Base-by-base conservation (phyloP, 2,329 filamentous ascomycete species). In the Chaetothyriales sp. region DNA sequence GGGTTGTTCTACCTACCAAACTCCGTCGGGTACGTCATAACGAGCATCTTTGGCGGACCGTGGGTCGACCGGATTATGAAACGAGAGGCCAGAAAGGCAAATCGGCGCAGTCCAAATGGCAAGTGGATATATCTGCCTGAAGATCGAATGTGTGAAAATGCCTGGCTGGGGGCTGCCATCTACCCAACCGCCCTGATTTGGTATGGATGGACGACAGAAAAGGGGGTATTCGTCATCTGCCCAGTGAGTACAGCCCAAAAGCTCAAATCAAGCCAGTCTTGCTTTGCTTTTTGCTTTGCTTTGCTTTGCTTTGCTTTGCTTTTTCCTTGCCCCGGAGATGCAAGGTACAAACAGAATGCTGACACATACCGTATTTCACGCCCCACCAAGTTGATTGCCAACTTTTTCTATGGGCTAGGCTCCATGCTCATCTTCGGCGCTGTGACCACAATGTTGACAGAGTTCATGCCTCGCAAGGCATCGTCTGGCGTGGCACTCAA, bases 61-160 rank as follows among this genome's bases (percentile, higher is more conserved):
- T 92, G 86, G 86, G 82, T 85, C 59, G 86, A 93, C 63, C 68
- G 66, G 18, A 90, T 92, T 65, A 92, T 92, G 86, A 73, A 77
- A 28, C 77, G 83, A 18, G 82, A 86, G 65, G 86, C 86, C 0
- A 70, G 69, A n/a, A 80, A 75, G 55, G 84, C 83, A 0, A 78
- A 78, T 10, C 73, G 84, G 20, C 83, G 86, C 57, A 39, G 32
- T 39, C 75, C 74, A 36, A 66, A 77, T 39, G 85, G 84, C 12
- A 76, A 74, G 52, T 70, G 86, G 18, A 68, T 86, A 8, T 83
- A 79, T 61, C 71, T 79, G 1, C 86, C 86, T 0, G 86, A 92
- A 66, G 86, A 93, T 64, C 77, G 86, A 10, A 85, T 92, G 78
- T 74, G 81, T 44, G 83, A 90, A 62, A 92, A 93, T 62, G 83